Evolutionary conservation across 352 stramenopile species (phyloP), one percentile per base, ranked within the genome.

Genomic region (Blastocystis sp.): DNA sequence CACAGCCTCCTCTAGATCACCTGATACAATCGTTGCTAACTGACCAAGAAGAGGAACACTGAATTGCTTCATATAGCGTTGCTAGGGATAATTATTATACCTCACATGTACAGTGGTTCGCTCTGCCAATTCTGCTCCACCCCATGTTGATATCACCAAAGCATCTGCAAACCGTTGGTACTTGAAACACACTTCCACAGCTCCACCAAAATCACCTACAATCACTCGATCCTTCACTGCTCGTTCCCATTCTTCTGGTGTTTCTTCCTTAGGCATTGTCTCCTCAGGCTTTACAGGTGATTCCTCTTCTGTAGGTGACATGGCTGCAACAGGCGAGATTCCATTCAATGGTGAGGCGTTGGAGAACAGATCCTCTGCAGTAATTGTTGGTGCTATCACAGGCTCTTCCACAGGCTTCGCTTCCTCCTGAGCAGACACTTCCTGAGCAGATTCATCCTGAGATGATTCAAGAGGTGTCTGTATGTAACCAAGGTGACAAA

Each of bases 131-230:
- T 98, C 95, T 7, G 91, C 91, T 7, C 95, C 96, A 49, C 95
- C 96, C 80, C 93, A 95, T 24, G 92, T 94, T 37, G 92, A 92
- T 51, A 99, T 89, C 24, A 98, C 74, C 54, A 99, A 89, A 0
- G 96, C 96, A 89, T 99, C 96, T 0, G 95, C 94, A 86, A 97
- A 92, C 88, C 98, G 95, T 52, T 96, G 95, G 88, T 97, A 96
- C 51, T 92, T 91, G 80, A 98, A 92, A 78, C 95, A 98, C 89
- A 92, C 96, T 89, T 98, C 96, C 12, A 98, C 95, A 0, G 96
- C 96, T 5, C 96, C 94, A 87, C 97, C 94, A 88, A 98, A 98
- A 90, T 98, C 97, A 51, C 96, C 96, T 5, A 98, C 95, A 7
- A 98, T 89, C 27, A 99, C 90, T 0, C 95, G 94, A 88, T 96